Conservation (phyloP, 2,329 filamentous ascomycete genomes). For the Fusarium sp. region DNA sequence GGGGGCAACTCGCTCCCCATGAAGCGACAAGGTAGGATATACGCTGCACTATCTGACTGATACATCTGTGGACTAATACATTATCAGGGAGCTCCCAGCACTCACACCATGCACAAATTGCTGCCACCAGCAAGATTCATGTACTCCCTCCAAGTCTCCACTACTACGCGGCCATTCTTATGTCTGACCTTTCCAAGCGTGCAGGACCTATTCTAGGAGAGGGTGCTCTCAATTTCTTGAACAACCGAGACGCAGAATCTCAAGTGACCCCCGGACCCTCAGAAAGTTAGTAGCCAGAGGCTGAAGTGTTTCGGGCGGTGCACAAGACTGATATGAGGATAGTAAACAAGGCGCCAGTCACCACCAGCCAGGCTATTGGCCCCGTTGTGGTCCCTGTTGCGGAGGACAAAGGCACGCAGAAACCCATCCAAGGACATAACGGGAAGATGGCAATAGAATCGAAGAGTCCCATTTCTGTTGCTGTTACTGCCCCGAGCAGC, state of each 20-base stretch:
- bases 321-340: constrained; percentile 8
- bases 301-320: background rate
- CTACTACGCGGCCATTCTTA: constrained; percentile 29
- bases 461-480: background rate
- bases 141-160: constrained; percentile 38
- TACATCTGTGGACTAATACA: background rate
- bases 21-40: constrained; percentile 25
- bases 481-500: background rate
- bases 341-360: background rate
- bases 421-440: background rate
- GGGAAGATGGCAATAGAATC: background rate
- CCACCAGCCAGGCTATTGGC: background rate
- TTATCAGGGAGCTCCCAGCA: constrained; percentile 13
- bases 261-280: background rate
- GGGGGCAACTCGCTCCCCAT: background rate
- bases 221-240: constrained; percentile 41
- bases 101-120: constrained; percentile 2
- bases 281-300: constrained; percentile 15
- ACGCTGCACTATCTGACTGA: background rate
- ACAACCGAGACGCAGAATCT: constrained; percentile 16
- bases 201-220: constrained; percentile 39
- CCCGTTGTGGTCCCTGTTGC: background rate
- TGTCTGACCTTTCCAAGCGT: constrained; percentile 14
- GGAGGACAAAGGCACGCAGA: background rate
- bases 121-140: background rate